Evolutionary conservation across 306 rosid genomes (phyloP).

Genomic region (Citrullus colocynthis): DNA sequence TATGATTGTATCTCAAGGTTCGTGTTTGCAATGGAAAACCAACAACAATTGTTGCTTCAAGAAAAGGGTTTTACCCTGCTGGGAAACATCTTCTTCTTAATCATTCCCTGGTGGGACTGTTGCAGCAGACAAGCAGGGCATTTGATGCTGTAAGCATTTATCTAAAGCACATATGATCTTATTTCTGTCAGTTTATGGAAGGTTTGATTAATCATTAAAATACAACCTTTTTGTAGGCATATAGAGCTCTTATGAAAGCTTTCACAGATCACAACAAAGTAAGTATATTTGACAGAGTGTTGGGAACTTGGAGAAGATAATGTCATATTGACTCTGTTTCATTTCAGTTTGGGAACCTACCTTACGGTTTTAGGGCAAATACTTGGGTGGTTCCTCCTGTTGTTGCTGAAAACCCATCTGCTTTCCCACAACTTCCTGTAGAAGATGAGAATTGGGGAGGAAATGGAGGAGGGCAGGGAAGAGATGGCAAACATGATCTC

Average conservation of each 20-base stretch:
- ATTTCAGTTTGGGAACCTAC: conserved; percentile 97
- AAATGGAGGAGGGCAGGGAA: conserved; percentile 89
- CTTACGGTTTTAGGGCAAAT: conserved; percentile 88
- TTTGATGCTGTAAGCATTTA: conserved; percentile 64
- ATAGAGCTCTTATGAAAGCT: conserved; percentile 71
- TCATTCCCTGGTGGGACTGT: conserved; percentile 71
- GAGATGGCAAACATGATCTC: conserved; percentile 52
- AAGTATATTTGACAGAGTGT: conserved; percentile 11
- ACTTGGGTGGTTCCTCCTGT: conserved; percentile 98
- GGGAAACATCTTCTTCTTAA: conserved; percentile 62
- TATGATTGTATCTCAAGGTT: conserved; percentile 34
- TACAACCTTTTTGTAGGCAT: conserved; percentile 51
- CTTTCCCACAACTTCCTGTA: conserved; percentile 59
- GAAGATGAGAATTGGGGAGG: conserved; percentile 97
- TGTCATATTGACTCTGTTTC: conserved; percentile 1
- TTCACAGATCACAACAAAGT: conserved; percentile 90
- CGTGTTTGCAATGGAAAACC: conserved; percentile 94
- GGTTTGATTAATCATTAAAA: background rate
- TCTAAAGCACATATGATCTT: background rate
- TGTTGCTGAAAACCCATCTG: conserved; percentile 64
- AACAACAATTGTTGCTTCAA: conserved; percentile 67
- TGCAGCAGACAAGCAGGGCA: conserved; percentile 86
- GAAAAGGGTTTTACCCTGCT: conserved; percentile 84
- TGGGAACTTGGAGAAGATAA: background rate
- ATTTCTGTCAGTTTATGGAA: background rate